Base-by-base conservation (phyloP, 805 yeast genomes). In the Monosporozyma siamensis region DNA sequence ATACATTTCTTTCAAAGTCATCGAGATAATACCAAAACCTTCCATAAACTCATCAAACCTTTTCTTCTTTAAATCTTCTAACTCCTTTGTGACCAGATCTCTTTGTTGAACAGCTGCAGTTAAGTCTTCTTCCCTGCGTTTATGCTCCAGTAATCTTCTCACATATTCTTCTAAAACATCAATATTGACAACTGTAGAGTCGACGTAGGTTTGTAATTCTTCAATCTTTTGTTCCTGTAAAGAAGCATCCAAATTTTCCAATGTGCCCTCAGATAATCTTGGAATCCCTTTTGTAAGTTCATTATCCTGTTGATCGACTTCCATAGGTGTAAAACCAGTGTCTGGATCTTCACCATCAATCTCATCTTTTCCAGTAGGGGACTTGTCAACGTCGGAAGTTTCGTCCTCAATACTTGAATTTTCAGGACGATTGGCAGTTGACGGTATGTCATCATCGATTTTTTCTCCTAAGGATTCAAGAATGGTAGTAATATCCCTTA, bases 1-100 rank as follows among this genome's bases (percentile, higher is more conserved):
- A 56, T 92, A 92, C 97, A 92, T 89, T 54, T 87, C 96, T 60
- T 90, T 92, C 49, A 92, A 72, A 6, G 95, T 84, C 59, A 79
- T 69, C 1, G 97, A 87, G 23, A 92, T 92, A 17, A 78, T 72
- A 50, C 80, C 76, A 66, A 94, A 92, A 0, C 99, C 98, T 48
- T 75, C 77, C 95, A 88, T 88, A 56, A 92, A 92, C 61, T 92
- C 97, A 48, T 80, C 88, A 42, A 83, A 69, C 41, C 97, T 69
- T 45, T 72, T 77, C 43, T 81, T 75, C 58, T 82, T 82, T 51
- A 87, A 67, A 12, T 76, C 81, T 54, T 85, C 95, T 41, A 80
- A 72, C 39, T 68, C 63, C 36, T 65, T 69, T 49, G 82, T 78
- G 45, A 78, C 68, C 14, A 66, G 67, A 50, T 90, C 95, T 54